A percentile compares a stretch with the other conserved stretches of the same genome.
phyloP scores from a whole-genome alignment of 2,329 filamentous ascomycete species.

The Colletotrichum acutatum region DNA sequence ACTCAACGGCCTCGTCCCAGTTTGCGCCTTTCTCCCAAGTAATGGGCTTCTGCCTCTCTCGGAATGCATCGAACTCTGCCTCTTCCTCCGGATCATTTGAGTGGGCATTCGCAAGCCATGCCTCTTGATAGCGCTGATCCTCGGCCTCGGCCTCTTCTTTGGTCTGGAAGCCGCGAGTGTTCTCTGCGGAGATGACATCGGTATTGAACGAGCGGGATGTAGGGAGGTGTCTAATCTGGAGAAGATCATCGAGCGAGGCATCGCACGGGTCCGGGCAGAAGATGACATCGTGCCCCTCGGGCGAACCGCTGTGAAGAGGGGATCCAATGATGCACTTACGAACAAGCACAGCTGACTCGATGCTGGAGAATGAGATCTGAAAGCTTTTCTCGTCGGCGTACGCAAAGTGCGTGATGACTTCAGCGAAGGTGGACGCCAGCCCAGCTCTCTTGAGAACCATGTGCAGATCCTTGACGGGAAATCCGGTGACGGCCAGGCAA shows the following conservation, averaged over 20 bases:
- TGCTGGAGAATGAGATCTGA: constrained; percentile 20
- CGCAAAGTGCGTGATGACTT: constrained; percentile 21
- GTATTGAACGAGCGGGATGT: background rate
- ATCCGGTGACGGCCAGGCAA: constrained; percentile 20
- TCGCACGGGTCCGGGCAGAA: constrained; percentile 20
- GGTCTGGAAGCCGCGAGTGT: constrained; percentile 8
- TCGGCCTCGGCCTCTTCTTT: background rate
- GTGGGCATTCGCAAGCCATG: background rate
- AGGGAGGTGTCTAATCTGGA: constrained; percentile 7
- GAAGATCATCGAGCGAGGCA: constrained; percentile 5
- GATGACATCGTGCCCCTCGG: background rate
- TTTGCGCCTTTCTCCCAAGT: constrained; percentile 23
- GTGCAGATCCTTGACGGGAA: constrained; percentile 14
- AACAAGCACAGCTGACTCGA: constrained; percentile 12
- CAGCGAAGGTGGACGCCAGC: constrained; percentile 1
- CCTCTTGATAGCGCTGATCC: background rate
- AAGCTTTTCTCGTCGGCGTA: constrained; percentile 19
- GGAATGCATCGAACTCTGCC: background rate
- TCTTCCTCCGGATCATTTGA: constrained; percentile 9
- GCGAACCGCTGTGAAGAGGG: background rate
- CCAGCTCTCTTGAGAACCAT: constrained; percentile 6
- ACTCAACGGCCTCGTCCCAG: constrained; percentile 13
- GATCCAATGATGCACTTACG: constrained; percentile 16
- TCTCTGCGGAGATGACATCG: background rate
- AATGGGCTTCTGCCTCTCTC: constrained; percentile 14